Percentiles rank a stretch among this genome's conserved stretches.
Conservation (phyloP, 2,329 filamentous ascomycete species). For the Macroventuria anomochaeta region DNA sequence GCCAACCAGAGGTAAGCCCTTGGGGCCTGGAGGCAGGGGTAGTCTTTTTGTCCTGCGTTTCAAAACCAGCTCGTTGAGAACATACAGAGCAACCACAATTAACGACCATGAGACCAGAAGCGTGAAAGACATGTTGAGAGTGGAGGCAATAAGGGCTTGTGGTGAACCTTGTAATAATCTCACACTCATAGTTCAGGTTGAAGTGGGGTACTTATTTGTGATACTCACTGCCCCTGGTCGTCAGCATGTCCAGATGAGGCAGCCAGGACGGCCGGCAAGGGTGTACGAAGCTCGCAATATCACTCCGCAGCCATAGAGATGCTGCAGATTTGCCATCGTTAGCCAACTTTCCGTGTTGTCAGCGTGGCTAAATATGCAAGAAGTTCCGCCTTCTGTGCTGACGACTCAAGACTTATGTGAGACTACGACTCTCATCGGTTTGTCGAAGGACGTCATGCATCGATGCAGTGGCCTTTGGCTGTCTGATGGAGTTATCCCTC, state of each 20-base stretch:
- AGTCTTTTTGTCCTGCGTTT: neutral
- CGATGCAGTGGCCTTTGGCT: no score
- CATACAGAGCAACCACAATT: neutral
- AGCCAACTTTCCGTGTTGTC: neutral
- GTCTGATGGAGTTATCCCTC: neutral
- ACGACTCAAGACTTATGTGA: slow-evolving; percentile 2
- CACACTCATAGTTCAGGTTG: neutral
- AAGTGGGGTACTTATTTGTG: neutral
- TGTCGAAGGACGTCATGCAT: neutral
- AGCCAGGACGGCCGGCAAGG: neutral
- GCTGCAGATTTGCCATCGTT: neutral
- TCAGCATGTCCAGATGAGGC: neutral
- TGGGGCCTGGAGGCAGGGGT: slow-evolving; percentile 59
- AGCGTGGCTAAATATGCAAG: neutral
- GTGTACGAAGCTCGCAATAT: neutral
- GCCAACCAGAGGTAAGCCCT: slow-evolving; percentile 56
- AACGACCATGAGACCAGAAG: neutral
- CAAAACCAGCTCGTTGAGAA: neutral
- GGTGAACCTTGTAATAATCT: neutral
- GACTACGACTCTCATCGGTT: neutral
- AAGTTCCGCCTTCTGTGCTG: neutral
- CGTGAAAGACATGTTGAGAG: neutral
- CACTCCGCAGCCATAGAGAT: neutral
- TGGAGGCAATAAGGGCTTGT: neutral
- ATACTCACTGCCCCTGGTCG: neutral